Evolutionary conservation across 1,284 basidiomycete genomes (phyloP).

Genomic region (Ceratobasidium sp.): DNA sequence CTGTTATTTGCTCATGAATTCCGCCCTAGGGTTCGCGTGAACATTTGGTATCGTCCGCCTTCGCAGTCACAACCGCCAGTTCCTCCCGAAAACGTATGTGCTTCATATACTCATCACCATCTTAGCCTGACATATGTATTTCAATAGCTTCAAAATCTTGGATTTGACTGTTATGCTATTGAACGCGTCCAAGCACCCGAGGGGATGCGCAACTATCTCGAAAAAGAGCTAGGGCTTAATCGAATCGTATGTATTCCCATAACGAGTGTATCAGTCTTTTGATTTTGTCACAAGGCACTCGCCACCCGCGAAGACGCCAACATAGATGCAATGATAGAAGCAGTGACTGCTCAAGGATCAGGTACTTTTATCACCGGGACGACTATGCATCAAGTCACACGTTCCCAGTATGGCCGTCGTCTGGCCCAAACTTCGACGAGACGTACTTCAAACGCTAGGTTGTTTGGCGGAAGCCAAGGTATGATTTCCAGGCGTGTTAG

Average conservation of each 20-base stretch:
- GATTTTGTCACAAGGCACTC: constrained; percentile 61
- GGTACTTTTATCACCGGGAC: constrained; percentile 70
- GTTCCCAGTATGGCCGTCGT: constrained; percentile 51
- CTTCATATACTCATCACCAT: neutral
- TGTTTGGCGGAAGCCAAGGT: constrained; percentile 32
- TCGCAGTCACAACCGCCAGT: constrained; percentile 7
- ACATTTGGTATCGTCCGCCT: constrained; percentile 66
- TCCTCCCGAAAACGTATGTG: constrained; percentile 14
- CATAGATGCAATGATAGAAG: constrained; percentile 61
- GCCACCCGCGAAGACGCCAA: constrained; percentile 59
- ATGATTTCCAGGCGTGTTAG: neutral
- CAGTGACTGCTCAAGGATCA: constrained; percentile 50
- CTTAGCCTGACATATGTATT: constrained; percentile 18
- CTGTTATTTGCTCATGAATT: neutral
- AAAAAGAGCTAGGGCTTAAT: constrained; percentile 67
- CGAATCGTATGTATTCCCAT: constrained; percentile 61
- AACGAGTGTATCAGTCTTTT: constrained; percentile 2
- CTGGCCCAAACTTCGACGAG: constrained; percentile 39
- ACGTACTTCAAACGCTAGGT: constrained; percentile 42
- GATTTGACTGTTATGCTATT: constrained; percentile 85
- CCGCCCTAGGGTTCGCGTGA: constrained; percentile 54
- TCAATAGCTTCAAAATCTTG: constrained; percentile 63
- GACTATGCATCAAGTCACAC: constrained; percentile 66
- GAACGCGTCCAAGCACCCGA: constrained; percentile 76
- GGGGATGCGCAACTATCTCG: constrained; percentile 70